These are phyloP conservation scores for Pythium aquatile DNA, from an alignment of 352 stramenopile species.

Conservation along the genomic window DNA sequence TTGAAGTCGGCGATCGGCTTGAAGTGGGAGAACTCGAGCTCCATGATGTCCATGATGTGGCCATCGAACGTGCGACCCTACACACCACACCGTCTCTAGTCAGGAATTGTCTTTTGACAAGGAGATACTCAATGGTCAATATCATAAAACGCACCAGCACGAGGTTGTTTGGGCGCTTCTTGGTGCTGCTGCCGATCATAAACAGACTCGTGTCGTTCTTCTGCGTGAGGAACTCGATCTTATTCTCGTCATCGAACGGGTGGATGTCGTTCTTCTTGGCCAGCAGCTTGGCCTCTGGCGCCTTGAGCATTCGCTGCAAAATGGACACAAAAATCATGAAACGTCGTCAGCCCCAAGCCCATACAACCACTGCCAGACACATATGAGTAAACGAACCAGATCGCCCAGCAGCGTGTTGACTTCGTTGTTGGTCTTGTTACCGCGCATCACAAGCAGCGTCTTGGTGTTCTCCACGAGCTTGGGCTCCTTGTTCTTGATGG, in stretches of 20 bases:
- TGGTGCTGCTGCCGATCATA: slow-evolving; percentile 95
- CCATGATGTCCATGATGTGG: slow-evolving; percentile 97
- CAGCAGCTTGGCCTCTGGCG: slow-evolving; percentile 87
- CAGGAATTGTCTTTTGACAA: neutral
- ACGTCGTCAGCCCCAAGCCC: neutral
- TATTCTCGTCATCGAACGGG: slow-evolving; percentile 93
- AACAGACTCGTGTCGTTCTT: slow-evolving; percentile 99
- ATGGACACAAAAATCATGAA: neutral
- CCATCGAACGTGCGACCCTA: slow-evolving; percentile 96
- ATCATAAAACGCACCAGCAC: slow-evolving; percentile 63
- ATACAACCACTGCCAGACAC: neutral
- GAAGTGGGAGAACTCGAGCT: slow-evolving; percentile 96
- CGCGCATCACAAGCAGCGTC: slow-evolving; percentile 84
- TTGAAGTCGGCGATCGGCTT: slow-evolving; percentile 93
- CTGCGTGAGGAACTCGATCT: slow-evolving; percentile 91
- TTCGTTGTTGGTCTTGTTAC: slow-evolving; percentile 88
- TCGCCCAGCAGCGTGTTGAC: slow-evolving; percentile 82
- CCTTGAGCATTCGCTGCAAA: slow-evolving; percentile 80
- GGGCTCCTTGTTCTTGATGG: slow-evolving; percentile 87
- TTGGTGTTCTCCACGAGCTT: slow-evolving; percentile 93
- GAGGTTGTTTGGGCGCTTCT: slow-evolving; percentile 99
- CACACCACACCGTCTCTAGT: neutral
- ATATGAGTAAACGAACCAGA: slow-evolving; percentile 40
- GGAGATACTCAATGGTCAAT: neutral
- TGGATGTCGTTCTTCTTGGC: slow-evolving; percentile 93